Percentiles rank a stretch among this genome's conserved stretches.
Evolutionary conservation across 1,284 basidiomycete species (phyloP).

Genomic region (Sporisorium sorghi): DNA sequence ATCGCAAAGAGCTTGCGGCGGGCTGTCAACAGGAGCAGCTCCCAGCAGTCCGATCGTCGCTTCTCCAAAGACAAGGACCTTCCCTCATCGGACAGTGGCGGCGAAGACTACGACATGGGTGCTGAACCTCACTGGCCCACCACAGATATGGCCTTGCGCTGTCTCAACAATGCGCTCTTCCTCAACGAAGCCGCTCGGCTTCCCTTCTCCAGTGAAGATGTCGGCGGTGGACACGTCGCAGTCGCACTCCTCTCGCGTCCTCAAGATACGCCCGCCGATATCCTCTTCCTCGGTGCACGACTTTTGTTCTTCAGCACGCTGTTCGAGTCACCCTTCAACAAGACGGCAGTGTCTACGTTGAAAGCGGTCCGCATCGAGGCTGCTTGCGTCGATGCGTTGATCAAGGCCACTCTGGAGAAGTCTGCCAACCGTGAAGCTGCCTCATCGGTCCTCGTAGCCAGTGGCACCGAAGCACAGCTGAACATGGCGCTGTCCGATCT

Average conservation of each 20-base stretch:
- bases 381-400: slow-evolving; percentile 28
- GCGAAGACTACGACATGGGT: slow-evolving; percentile 23
- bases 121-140: slow-evolving; percentile 46
- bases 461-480: slow-evolving; percentile 41
- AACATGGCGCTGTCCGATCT: slow-evolving; percentile 53
- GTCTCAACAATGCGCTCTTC: slow-evolving; percentile 63
- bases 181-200: slow-evolving; percentile 49
- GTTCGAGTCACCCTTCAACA: slow-evolving; percentile 59
- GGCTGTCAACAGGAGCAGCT: slow-evolving; percentile 27
- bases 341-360: slow-evolving; percentile 46
- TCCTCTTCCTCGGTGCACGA: slow-evolving; percentile 56
- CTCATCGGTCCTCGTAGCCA: slow-evolving; percentile 20
- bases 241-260: slow-evolving; percentile 40
- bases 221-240: slow-evolving; percentile 48
- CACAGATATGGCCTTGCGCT: slow-evolving; percentile 59
- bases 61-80: slow-evolving; percentile 18
- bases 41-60: slow-evolving; percentile 20
- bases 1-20: slow-evolving; percentile 37
- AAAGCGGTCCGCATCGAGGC: slow-evolving; percentile 40
- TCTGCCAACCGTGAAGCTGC: slow-evolving; percentile 11
- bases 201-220: slow-evolving; percentile 42
- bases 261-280: slow-evolving; percentile 42
- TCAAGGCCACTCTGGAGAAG: slow-evolving; percentile 27
- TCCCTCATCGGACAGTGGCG: slow-evolving; percentile 23
- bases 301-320: slow-evolving; percentile 64